These are phyloP conservation scores for Pseudogymnoascus sp. DNA, from an alignment of 2,329 filamentous ascomycete genomes.

Conservation along the genomic window DNA sequence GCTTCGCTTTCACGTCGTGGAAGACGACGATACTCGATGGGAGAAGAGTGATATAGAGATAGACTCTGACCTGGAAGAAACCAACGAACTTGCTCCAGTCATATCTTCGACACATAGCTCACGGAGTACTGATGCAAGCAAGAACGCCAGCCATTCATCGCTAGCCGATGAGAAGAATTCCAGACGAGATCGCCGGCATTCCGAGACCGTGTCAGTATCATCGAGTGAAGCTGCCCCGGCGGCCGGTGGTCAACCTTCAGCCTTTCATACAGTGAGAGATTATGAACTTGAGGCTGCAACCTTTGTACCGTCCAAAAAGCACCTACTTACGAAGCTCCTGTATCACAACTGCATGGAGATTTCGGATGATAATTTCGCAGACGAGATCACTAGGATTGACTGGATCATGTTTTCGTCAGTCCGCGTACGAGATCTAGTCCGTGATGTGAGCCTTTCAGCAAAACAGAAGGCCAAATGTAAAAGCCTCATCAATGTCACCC, in stretches of 20 bases:
- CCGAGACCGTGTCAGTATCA: slow-evolving; percentile 11
- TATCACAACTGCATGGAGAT: slow-evolving; percentile 89
- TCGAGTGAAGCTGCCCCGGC: slow-evolving; percentile 22
- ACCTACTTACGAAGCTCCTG: slow-evolving; percentile 72
- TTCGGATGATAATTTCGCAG: slow-evolving; percentile 75
- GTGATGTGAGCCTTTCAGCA: slow-evolving; percentile 72
- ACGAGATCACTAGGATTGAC: slow-evolving; percentile 90
- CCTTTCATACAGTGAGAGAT: slow-evolving; percentile 63
- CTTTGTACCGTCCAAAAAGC: slow-evolving; percentile 61
- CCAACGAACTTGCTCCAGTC: slow-evolving; percentile 8
- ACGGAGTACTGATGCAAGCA: slow-evolving; percentile 31
- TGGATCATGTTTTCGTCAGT: slow-evolving; percentile 98
- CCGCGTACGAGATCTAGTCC: slow-evolving; percentile 82
- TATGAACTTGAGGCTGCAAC: slow-evolving; percentile 72
- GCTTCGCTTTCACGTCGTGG: slow-evolving; percentile 62
- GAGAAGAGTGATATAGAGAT: slow-evolving; percentile 65
- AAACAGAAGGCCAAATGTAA: slow-evolving; percentile 68
- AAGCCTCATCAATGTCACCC: slow-evolving; percentile 78
- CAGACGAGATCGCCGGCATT: not conserved
- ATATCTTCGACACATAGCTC: slow-evolving; percentile 16
- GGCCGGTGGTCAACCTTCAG: slow-evolving; percentile 32
- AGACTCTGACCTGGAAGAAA: slow-evolving; percentile 31
- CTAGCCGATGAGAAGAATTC: slow-evolving; percentile 37
- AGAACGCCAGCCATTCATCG: slow-evolving; percentile 42
- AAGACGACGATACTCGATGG: slow-evolving; percentile 92